Percentiles rank a stretch among this genome's conserved stretches.
These are phyloP conservation scores for Phytophthora kernoviae DNA, from an alignment of 352 stramenopile genomes.

Conservation along the genomic window DNA sequence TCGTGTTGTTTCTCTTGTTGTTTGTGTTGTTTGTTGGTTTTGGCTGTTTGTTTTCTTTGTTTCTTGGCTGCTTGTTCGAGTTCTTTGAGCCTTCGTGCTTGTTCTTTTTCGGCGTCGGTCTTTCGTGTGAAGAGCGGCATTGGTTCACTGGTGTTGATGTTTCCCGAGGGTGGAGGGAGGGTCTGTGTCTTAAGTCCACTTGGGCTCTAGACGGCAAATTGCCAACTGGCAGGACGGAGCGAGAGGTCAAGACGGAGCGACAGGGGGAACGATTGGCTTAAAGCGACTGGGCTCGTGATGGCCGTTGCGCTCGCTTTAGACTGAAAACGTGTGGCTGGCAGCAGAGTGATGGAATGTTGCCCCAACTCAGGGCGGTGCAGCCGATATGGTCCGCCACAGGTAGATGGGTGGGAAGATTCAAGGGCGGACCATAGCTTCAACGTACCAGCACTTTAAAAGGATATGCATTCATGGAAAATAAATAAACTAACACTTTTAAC, in stretches of 20 bases:
- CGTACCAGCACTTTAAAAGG: too few relatives aligned
- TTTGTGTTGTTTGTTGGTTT: slow-evolving; percentile 21
- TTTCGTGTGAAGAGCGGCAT: slow-evolving; percentile 36
- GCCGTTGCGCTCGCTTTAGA: not conserved
- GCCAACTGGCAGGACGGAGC: slow-evolving; percentile 23
- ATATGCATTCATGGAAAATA: too few relatives aligned
- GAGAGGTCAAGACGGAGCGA: slow-evolving; percentile 4
- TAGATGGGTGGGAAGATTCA: not conserved
- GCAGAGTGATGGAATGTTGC: not conserved
- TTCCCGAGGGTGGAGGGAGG: too few relatives aligned
- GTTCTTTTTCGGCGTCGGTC: slow-evolving; percentile 31
- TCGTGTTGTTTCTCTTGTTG: not conserved
- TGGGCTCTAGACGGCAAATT: slow-evolving; percentile 28
- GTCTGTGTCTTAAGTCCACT: too few relatives aligned
- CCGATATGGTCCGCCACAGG: not conserved
- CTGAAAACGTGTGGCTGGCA: not conserved
- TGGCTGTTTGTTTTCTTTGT: slow-evolving; percentile 20
- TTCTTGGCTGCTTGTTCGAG: slow-evolving; percentile 33
- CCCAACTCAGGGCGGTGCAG: not conserved
- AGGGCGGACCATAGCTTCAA: too few relatives aligned
- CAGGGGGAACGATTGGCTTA: not conserved
- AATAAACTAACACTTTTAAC: too few relatives aligned
- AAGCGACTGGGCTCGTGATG: not conserved
- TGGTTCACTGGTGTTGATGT: slow-evolving; percentile 10
- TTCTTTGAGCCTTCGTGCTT: slow-evolving; percentile 26